Evolutionary conservation across 192 early-diverging fungal species (phyloP).

Genomic region (Coemansia sp.): DNA sequence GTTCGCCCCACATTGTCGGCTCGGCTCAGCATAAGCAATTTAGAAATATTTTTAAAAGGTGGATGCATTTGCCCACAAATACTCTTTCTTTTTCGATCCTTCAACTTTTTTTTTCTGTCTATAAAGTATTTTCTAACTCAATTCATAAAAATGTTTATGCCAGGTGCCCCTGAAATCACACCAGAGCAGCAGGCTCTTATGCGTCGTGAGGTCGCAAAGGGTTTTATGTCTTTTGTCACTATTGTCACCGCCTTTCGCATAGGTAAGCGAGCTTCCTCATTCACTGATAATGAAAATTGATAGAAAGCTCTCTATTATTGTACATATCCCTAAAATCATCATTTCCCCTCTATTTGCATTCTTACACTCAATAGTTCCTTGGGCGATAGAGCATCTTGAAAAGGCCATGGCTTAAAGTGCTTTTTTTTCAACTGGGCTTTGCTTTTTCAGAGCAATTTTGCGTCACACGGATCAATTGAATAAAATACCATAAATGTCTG

Average conservation of each 20-base stretch:
- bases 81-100: not conserved
- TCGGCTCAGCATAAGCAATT: not conserved
- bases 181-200: constrained; percentile 49
- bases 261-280: constrained; percentile 27
- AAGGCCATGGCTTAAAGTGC: constrained; percentile 31
- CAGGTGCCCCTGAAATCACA: constrained; percentile 48
- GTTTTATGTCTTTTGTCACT: constrained; percentile 44
- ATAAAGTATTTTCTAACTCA: no score
- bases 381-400: constrained; percentile 52
- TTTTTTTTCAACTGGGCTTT: not conserved
- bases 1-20: not conserved
- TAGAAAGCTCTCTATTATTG: not conserved
- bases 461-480: not conserved
- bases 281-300: not conserved
- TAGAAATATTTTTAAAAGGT: not conserved
- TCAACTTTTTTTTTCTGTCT: no score
- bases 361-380: constrained; percentile 36
- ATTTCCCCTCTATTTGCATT: not conserved
- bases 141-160: constrained; percentile 48
- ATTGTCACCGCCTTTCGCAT: constrained; percentile 46
- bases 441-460: not conserved
- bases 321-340: not conserved
- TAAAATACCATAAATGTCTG: not conserved
- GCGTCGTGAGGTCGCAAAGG: constrained; percentile 46
- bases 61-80: not conserved